Percentiles rank a stretch among this genome's conserved stretches.
Evolutionary conservation across 2,329 filamentous ascomycete species (phyloP).

Genomic region (Penicillium sp.): DNA sequence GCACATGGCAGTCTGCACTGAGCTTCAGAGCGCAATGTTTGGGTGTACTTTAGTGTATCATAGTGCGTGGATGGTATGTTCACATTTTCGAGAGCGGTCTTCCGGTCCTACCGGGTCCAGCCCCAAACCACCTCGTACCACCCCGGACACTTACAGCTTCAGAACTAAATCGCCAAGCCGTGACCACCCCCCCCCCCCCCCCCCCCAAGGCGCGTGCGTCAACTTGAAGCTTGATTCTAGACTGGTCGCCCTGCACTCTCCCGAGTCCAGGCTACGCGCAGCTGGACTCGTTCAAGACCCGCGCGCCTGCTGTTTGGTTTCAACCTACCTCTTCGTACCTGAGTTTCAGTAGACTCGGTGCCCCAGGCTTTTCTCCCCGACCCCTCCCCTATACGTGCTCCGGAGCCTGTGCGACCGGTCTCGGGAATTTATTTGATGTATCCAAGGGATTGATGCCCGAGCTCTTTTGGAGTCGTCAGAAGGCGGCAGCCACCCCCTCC

Average conservation of each 20-base stretch:
- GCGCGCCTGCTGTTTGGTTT: constrained; percentile 1
- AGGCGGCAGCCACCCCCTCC: constrained; percentile 1
- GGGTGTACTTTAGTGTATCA: no score
- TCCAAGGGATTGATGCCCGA: constrained; percentile 9
- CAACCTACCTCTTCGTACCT: neutral
- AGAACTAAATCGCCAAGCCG: constrained; percentile 7
- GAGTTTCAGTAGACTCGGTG: no score
- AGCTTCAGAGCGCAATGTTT: neutral
- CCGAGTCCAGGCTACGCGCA: constrained; percentile 10
- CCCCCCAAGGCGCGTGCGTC: constrained; percentile 5
- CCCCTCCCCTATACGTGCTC: neutral
- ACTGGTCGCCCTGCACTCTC: constrained; percentile 14
- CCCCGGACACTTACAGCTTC: constrained; percentile 12
- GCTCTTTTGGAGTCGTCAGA: neutral
- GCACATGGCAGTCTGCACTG: neutral
- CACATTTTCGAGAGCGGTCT: no score
- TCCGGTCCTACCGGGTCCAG: neutral
- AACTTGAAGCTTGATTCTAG: constrained; percentile 15
- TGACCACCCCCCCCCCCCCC: constrained; percentile 1
- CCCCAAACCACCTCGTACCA: constrained; percentile 6
- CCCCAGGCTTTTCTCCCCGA: no score
- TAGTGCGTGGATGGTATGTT: no score
- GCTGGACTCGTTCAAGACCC: neutral
- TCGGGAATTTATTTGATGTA: constrained; percentile 1
- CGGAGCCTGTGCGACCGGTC: constrained; percentile 1